Base-by-base conservation (phyloP, 305 asterid species). In the Fraxinus velutina region DNA sequence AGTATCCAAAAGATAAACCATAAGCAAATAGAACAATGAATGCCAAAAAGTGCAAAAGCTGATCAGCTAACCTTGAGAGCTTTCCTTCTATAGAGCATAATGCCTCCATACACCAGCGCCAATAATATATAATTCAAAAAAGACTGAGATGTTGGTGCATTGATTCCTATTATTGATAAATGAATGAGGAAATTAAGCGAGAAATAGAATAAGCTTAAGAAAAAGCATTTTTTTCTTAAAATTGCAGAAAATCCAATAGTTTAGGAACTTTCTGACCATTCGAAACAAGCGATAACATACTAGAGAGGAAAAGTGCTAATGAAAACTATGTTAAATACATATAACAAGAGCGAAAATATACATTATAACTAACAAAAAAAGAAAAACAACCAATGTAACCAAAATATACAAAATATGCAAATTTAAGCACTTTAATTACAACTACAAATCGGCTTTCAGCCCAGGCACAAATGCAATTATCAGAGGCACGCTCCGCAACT, bases 131-230 rank as follows among this genome's bases (percentile, higher is more conserved):
- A 96, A 86, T 94, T 96, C 76, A 94, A 78, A 81, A 96, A 93
- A 75, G 99, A 96, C 93, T 96, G 98, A 64, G 99, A 94, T 50
- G 99, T 96, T 33, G 99, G 97, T 83, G 98, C 98, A 86, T 94
- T 96, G 47, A 96, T 92, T 79, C 99, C 99, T 96, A 83, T n/a
- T 19, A 47, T 55, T 64, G 4, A 81, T 79, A 86, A 50, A 82
- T 3, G 80, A 47, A 83, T 50, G 3, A 55, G 55, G 17, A 21
- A 7, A 72, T 37, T n/a, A 33, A 62, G 30, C 72, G 29, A 34
- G 17, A 75, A 71, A 73, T 12, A 42, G 17, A 55, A 57, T 30
- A 80, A 80, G n/a, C 39, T 52, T 66, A 2, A 2, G 10, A 55
- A 32, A 66, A 75, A 44, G 17, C 33, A 24, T 22, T 13, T 22